Conservation (phyloP, 495 filamentous ascomycete species). For the Talaromyces liani region DNA sequence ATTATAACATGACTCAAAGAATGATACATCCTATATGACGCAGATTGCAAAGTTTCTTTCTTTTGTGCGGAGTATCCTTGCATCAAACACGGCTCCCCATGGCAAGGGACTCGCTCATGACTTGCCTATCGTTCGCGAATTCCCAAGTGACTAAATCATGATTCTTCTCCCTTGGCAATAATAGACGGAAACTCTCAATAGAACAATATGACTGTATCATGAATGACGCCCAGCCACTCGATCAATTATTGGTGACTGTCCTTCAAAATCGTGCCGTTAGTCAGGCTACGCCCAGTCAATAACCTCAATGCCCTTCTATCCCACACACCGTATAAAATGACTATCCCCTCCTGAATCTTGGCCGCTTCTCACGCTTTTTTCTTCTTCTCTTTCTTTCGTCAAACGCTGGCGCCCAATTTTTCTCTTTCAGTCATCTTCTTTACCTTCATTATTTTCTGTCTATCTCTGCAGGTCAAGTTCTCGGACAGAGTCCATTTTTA, state of each 20-base stretch:
- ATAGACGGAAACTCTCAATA: neutral
- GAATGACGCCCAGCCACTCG: neutral
- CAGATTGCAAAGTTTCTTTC: neutral
- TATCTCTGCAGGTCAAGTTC: conserved; percentile 21
- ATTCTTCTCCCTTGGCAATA: neutral
- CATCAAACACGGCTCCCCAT: neutral
- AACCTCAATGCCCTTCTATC: neutral
- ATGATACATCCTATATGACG: neutral
- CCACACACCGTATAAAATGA: neutral
- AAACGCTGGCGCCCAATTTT: neutral
- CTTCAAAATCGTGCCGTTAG: neutral
- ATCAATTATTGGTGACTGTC: neutral
- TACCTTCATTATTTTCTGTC: conserved; percentile 3
- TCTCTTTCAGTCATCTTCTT: neutral
- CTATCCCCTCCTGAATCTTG: neutral
- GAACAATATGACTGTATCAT: neutral
- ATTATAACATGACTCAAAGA: neutral
- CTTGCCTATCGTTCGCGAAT: neutral
- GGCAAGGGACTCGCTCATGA: neutral
- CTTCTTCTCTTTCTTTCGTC: neutral
- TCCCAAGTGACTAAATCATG: neutral
- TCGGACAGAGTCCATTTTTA: neutral
- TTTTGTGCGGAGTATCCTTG: neutral
- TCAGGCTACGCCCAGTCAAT: neutral
- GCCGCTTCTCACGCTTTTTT: neutral